A percentile compares a stretch with the other conserved stretches of the same genome.
phyloP scores from a whole-genome alignment of 2,329 filamentous ascomycete species.

The Diplodia mutila region DNA sequence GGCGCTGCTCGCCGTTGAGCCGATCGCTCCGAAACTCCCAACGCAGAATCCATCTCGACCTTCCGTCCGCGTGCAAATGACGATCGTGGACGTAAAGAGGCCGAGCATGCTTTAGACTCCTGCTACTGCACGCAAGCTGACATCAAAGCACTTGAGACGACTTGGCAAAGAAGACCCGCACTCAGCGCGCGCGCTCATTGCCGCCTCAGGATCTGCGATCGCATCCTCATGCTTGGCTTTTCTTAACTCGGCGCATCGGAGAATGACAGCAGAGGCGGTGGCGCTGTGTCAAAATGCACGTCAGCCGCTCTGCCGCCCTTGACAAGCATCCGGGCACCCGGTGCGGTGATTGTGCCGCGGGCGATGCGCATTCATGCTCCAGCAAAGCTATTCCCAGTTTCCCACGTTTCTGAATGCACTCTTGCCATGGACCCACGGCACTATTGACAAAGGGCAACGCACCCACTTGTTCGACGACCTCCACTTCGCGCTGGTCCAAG shows the following conservation, averaged over 20 bases:
- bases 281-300: slow-evolving; percentile 1
- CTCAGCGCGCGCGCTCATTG: slow-evolving; percentile 4
- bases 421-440: background rate
- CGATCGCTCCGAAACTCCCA: slow-evolving; percentile 17
- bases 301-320: slow-evolving; percentile 11
- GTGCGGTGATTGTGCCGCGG: background rate
- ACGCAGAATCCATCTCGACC: slow-evolving; percentile 5
- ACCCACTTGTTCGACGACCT: background rate
- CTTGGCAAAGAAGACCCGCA: slow-evolving; percentile 1
- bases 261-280: background rate
- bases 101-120: slow-evolving; percentile 13
- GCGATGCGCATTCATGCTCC: background rate
- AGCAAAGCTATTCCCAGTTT: background rate
- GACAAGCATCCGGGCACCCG: background rate
- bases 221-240: slow-evolving; percentile 4
- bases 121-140: slow-evolving; percentile 20
- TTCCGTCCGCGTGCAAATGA: background rate
- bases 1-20: slow-evolving; percentile 10
- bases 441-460: background rate
- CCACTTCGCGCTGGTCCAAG: background rate
- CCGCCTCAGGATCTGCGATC: slow-evolving; percentile 9
- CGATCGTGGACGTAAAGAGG: background rate
- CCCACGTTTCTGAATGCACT: background rate
- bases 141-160: background rate
- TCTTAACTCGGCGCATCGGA: slow-evolving; percentile 3